These are phyloP conservation scores for Syncephalastrum racemosum DNA, from an alignment of 371 early-diverging fungal species.

Conservation along the genomic window DNA sequence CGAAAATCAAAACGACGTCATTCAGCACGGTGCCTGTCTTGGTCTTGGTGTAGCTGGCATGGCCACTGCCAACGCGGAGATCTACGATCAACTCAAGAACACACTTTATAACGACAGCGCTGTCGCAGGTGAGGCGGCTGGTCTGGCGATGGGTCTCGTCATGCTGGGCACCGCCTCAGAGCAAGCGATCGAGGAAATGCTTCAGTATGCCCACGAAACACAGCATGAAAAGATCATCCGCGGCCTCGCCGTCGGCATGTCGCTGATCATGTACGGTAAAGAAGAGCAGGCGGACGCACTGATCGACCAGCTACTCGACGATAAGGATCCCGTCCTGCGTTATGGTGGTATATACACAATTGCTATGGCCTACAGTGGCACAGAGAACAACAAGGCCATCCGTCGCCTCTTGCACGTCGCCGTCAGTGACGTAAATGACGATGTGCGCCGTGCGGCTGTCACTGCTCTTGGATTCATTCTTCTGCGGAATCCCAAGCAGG, in stretches of 20 bases:
- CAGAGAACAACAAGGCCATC: constrained; percentile 95
- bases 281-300: constrained; percentile 91
- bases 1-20: constrained; percentile 83
- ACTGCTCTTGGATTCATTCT: constrained; percentile 97
- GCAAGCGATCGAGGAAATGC: constrained; percentile 89
- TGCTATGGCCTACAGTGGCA: constrained; percentile 97
- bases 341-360: constrained; percentile 97
- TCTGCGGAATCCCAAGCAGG: constrained; percentile 87
- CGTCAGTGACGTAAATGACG: constrained; percentile 98
- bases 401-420: constrained; percentile 93
- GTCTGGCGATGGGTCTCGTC: constrained; percentile 96
- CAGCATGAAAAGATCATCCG: constrained; percentile 98
- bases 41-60: constrained; percentile 97
- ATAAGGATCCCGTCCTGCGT: constrained; percentile 94
- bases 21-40: constrained; percentile 98
- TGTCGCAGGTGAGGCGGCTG: constrained; percentile 98
- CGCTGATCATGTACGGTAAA: constrained; percentile 94
- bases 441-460: constrained; percentile 98
- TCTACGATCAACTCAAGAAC: constrained; percentile 85
- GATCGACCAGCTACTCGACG: constrained; percentile 78
- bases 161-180: constrained; percentile 92
- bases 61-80: constrained; percentile 86
- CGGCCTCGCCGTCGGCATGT: constrained; percentile 91
- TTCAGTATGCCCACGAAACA: constrained; percentile 94
- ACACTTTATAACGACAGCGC: constrained; percentile 93